Conservation (phyloP, 2,329 filamentous ascomycete genomes). For the Phaeosphaeria sp. region DNA sequence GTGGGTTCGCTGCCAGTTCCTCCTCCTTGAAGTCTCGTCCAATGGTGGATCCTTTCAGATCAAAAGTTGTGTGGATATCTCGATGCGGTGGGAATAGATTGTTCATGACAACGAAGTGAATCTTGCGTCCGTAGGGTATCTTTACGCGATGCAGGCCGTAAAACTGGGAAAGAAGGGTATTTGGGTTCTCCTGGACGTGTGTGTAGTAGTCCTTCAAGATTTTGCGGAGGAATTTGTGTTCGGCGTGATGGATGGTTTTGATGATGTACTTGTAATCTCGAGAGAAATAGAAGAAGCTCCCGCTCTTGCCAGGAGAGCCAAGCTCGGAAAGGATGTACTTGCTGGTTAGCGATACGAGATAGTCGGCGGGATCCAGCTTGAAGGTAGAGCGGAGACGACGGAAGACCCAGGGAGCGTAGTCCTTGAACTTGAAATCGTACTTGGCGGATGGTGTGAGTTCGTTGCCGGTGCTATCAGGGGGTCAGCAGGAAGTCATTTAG, state of each 20-base stretch:
- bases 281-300: constrained; percentile 99
- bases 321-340: constrained; percentile 99
- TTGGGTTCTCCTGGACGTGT: constrained; percentile 91
- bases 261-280: constrained; percentile 99
- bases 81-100: constrained; percentile 97
- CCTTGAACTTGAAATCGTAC: constrained; percentile 99
- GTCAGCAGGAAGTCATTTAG: constrained; percentile 35
- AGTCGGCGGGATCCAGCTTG: constrained; percentile 93
- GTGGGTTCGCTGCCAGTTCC: constrained; percentile 83
- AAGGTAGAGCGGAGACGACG: constrained; percentile 88
- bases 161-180: constrained; percentile 96
- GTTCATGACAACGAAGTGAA: constrained; percentile 99
- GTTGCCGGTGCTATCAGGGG: constrained; percentile 76
- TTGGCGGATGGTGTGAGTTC: constrained; percentile 97
- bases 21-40: constrained; percentile 92
- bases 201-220: constrained; percentile 91
- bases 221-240: constrained; percentile 86
- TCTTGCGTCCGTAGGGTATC: constrained; percentile 97
- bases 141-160: constrained; percentile 97
- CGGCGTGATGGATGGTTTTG: constrained; percentile 97
- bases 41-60: constrained; percentile 94
- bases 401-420: constrained; percentile 99
- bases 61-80: constrained; percentile 96
- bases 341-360: constrained; percentile 95
- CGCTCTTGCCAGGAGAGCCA: constrained; percentile 95